Percentiles rank a stretch among this genome's conserved stretches.
phyloP scores from a whole-genome alignment of 1,284 basidiomycete species.

The Moesziomyces sp. region DNA sequence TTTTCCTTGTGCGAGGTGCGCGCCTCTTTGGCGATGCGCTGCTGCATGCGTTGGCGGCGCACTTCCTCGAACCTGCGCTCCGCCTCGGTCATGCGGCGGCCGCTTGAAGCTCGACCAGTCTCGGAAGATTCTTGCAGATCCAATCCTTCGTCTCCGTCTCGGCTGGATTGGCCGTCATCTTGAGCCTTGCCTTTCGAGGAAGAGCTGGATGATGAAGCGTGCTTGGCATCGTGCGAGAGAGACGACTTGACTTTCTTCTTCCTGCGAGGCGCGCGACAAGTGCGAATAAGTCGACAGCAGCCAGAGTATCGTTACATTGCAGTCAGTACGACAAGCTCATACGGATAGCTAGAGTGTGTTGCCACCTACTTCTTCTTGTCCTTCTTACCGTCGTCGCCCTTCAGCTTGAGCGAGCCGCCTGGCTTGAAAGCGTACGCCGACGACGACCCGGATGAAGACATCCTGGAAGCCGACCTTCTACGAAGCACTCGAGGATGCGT shows the following conservation, averaged over 20 bases:
- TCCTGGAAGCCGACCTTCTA: background rate
- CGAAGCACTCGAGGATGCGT: no score
- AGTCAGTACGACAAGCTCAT: no score
- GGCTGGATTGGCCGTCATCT: background rate
- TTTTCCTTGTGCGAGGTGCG: conserved; percentile 93
- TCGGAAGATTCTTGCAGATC: conserved; percentile 69
- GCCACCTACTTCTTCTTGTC: conserved; percentile 44
- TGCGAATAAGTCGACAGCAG: background rate
- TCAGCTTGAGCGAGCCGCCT: conserved; percentile 65
- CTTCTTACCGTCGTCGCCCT: conserved; percentile 50
- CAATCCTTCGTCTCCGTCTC: background rate
- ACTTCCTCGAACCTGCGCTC: conserved; percentile 88
- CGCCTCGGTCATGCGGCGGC: conserved; percentile 81
- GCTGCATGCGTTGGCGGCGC: conserved; percentile 81
- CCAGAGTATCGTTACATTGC: no score
- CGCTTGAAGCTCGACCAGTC: conserved; percentile 59
- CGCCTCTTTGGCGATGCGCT: conserved; percentile 82
- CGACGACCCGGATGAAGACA: conserved; percentile 34
- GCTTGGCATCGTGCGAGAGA: conserved; percentile 21
- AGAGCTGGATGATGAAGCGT: conserved; percentile 17
- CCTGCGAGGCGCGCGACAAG: conserved; percentile 9
- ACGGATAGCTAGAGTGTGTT: no score
- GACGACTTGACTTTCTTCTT: conserved; percentile 59
- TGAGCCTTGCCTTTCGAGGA: conserved; percentile 13
- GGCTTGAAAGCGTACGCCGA: conserved; percentile 60